phyloP scores from a whole-genome alignment of 1,284 basidiomycete genomes.

The Trametes versicolor region DNA sequence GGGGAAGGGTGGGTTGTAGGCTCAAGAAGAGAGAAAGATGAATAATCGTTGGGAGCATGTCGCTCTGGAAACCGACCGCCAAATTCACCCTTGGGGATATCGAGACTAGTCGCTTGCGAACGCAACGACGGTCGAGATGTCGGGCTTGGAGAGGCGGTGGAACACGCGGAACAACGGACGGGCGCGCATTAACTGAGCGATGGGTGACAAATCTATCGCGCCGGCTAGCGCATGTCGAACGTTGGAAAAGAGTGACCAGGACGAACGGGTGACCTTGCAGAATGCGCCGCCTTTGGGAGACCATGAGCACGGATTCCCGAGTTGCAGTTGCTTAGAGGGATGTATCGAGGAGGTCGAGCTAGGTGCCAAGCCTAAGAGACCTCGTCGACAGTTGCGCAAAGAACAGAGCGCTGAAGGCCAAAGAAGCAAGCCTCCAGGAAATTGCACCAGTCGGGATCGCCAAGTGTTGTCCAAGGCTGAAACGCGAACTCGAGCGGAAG shows the following conservation, averaged over 20 bases:
- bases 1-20: background rate
- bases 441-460: too few relatives aligned
- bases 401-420: background rate
- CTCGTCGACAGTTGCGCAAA: background rate
- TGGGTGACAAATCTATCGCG: conserved; percentile 8
- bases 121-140: conserved; percentile 14
- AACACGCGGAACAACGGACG: background rate
- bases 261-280: background rate
- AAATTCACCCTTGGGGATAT: conserved; percentile 3
- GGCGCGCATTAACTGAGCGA: background rate
- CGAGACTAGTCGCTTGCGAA: conserved; percentile 11
- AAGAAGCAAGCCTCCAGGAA: background rate
- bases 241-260: background rate
- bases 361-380: background rate
- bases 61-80: conserved; percentile 12
- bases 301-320: background rate
- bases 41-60: background rate
- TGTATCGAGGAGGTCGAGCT: background rate
- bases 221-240: conserved; percentile 4
- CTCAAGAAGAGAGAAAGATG: background rate
- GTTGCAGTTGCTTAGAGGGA: background rate
- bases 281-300: conserved; percentile 1
- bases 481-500: background rate
- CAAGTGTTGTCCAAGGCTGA: background rate
- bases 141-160: conserved; percentile 11